Evolutionary conservation across 1,139 yeast species (phyloP).

Genomic region (Magnusiomyces tetraspermus): DNA sequence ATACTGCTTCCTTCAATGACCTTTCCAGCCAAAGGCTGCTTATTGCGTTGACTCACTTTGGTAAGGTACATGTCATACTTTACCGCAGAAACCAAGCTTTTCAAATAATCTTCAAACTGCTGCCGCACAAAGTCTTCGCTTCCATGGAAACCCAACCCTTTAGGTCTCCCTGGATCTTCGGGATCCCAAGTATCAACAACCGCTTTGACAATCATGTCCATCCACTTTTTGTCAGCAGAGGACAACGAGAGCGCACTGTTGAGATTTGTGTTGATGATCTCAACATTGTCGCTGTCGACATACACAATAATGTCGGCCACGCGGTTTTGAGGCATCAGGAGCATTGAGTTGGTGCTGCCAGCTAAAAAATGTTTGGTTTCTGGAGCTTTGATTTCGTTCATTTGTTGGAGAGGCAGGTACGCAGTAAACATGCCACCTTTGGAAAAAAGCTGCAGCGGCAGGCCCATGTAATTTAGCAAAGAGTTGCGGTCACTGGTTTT

Average conservation of each 20-base stretch:
- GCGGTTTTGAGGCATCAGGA: constrained; percentile 56
- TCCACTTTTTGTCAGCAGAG: constrained; percentile 64
- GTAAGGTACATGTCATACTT: constrained; percentile 56
- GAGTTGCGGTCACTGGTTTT: constrained; percentile 72
- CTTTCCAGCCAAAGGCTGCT: constrained; percentile 24
- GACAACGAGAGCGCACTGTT: constrained; percentile 44
- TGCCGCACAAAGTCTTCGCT: constrained; percentile 84
- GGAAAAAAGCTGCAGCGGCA: constrained; percentile 80
- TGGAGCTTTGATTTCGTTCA: constrained; percentile 55
- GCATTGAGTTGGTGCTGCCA: constrained; percentile 80
- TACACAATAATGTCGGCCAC: constrained; percentile 46
- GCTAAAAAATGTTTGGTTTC: constrained; percentile 59
- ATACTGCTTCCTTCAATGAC: constrained; percentile 38
- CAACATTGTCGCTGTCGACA: constrained; percentile 41
- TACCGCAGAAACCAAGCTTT: constrained; percentile 65
- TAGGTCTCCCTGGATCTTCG: constrained; percentile 38
- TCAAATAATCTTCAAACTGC: constrained; percentile 81
- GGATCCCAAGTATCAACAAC: constrained; percentile 38
- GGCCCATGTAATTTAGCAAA: constrained; percentile 69
- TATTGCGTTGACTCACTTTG: neutral
- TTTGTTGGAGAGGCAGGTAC: constrained; percentile 82
- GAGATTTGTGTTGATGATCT: constrained; percentile 39
- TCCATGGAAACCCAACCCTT: constrained; percentile 48
- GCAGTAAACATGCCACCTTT: constrained; percentile 87
- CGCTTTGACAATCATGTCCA: constrained; percentile 38